Evolutionary conservation across 352 stramenopile species (phyloP).

Genomic region (Globisporangium camurandrum): DNA sequence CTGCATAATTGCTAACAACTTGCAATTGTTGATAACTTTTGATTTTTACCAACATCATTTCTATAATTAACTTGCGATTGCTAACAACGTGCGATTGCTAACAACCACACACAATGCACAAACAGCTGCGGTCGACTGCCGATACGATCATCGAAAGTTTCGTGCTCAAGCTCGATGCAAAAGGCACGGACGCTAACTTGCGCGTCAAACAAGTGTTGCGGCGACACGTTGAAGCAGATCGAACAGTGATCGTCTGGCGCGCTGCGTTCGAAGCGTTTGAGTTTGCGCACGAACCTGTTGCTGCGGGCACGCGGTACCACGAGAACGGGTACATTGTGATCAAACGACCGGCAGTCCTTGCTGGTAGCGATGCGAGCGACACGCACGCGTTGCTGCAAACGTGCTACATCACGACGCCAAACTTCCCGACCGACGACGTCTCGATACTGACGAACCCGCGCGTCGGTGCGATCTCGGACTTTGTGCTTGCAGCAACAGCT

Average conservation of each 20-base stretch:
- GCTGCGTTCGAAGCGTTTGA: slow-evolving; percentile 44
- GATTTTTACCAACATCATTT: too few species aligned
- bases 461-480: slow-evolving; percentile 28
- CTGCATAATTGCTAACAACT: too few species aligned
- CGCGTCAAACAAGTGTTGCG: slow-evolving; percentile 48
- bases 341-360: slow-evolving; percentile 25
- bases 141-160: slow-evolving; percentile 59
- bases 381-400: slow-evolving; percentile 38
- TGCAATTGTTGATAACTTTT: too few species aligned
- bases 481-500: slow-evolving; percentile 32
- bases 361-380: too few species aligned
- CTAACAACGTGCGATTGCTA: too few species aligned
- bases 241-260: slow-evolving; percentile 47
- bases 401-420: slow-evolving; percentile 51
- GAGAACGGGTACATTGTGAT: slow-evolving; percentile 54
- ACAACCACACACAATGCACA: not conserved
- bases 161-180: slow-evolving; percentile 39
- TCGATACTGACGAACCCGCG: slow-evolving; percentile 7
- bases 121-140: slow-evolving; percentile 14
- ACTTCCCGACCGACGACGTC: slow-evolving; percentile 14
- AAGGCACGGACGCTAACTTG: slow-evolving; percentile 42
- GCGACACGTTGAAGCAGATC: slow-evolving; percentile 35
- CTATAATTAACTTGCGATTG: not conserved
- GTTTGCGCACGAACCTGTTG: slow-evolving; percentile 37
- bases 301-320: slow-evolving; percentile 32